Evolutionary conservation across 2,329 filamentous ascomycete species (phyloP), one percentile per base, ranked within the genome.

Genomic region (Aspergillus japonicus): DNA sequence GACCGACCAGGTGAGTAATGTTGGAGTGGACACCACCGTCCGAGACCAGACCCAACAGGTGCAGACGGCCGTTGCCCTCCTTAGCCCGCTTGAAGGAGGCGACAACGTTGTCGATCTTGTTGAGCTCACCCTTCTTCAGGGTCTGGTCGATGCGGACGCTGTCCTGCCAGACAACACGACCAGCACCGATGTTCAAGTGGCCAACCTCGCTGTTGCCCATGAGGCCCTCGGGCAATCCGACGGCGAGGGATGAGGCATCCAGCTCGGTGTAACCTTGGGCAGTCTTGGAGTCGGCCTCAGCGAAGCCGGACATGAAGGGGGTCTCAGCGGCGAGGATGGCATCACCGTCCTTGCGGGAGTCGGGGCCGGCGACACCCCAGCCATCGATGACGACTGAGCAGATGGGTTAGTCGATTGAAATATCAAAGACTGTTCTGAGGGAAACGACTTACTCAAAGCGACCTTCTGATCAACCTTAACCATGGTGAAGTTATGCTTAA

Each of bases 121-220:
- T 84, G 70, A 97, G 78, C 77, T 96, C 87, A 66, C 85, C 87
- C 71, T 92, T 92, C 85, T 94, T 95, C 81, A 96, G 89, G 47
- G 90, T 89, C 80, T 89, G 89, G 78, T 97, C 95, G 80, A 99
- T 99, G 71, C 95, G 90, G 67, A 99, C 95, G 66, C 96, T 91
- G 77, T 95, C 94, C 79, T 99, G 95, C 95, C 95, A 99, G 71
- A 99, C 95, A 62, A 99, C 95, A 72, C 95, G 87, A 60, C 95
- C 95, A 61, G 95, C 95, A 71, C 95, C 95, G 76, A 99, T 98
- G 84, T 99, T 99, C 82, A 99, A 80, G 80, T 99, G 95, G 63
- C 95, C 95, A 77, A 99, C 95, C 80, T 99, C 95, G 69, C 91
- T 96, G 84, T 99, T 99, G 67, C 95, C 95, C 95, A 99, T 99